Percentiles rank a stretch among this genome's conserved stretches.
Evolutionary conservation across 352 stramenopile genomes (phyloP).

Genomic region (Phytophthora megakarya): DNA sequence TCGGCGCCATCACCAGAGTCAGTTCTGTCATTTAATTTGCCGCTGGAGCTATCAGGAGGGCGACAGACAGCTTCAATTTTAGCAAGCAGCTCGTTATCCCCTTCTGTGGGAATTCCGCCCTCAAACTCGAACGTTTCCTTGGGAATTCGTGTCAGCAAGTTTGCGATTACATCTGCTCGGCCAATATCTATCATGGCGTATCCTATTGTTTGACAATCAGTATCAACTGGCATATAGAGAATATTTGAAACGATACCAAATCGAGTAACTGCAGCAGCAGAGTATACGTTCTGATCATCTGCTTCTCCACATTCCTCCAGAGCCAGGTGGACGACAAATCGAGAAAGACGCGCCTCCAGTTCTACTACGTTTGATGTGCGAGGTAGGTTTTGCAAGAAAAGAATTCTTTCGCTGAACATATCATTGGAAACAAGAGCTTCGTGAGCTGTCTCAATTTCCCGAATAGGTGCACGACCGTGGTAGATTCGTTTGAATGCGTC

Average conservation of each 20-base stretch:
- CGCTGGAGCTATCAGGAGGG: constrained; percentile 12
- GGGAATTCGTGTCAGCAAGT: constrained; percentile 49
- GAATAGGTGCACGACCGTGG: constrained; percentile 61
- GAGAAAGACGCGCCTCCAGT: constrained; percentile 48
- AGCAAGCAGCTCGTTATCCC: constrained; percentile 45
- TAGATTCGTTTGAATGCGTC: constrained; percentile 56
- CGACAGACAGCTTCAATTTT: constrained; percentile 38
- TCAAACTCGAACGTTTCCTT: constrained; percentile 69
- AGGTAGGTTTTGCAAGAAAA: constrained; percentile 75
- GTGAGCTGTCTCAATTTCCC: constrained; percentile 56
- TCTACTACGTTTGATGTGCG: constrained; percentile 50
- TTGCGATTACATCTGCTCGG: constrained; percentile 62
- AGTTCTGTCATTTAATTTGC: constrained; percentile 22
- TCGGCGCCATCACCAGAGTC: constrained; percentile 17
- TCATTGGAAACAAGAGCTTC: constrained; percentile 36
- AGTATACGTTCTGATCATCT: constrained; percentile 78
- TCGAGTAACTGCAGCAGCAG: constrained; percentile 60
- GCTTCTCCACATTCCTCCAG: constrained; percentile 79
- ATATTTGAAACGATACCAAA: constrained; percentile 69
- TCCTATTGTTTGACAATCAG: constrained; percentile 48
- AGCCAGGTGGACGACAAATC: constrained; percentile 65
- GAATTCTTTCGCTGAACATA: constrained; percentile 52
- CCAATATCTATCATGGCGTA: constrained; percentile 77
- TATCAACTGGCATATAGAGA: constrained; percentile 61
- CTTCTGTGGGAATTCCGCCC: constrained; percentile 45